Evolutionary conservation across 192 early-diverging fungal genomes (phyloP), one percentile per base, ranked within the genome.

Genomic region (Coemansia sp.): DNA sequence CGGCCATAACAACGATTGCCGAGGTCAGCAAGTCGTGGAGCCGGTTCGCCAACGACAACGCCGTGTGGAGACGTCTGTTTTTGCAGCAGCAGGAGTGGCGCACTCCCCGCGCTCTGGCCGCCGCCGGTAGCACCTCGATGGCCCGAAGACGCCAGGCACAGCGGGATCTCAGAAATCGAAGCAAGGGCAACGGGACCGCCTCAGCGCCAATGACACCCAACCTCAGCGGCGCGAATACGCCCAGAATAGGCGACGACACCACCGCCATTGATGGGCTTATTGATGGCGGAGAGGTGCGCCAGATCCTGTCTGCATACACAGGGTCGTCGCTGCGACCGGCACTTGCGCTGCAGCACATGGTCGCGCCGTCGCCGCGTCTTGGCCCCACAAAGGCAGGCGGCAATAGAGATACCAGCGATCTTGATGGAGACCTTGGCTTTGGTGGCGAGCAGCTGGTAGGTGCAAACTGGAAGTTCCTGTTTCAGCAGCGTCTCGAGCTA

Each of bases 391-490:
- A 17, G 18, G 18, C 7, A 22, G 18, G 4, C 18, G 18, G 18
- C 2, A 22, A 40, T 40, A 22, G 23, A 5, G 7, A 17, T 19
- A 22, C 7, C 18, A 24, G 24, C 42, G 24, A 3, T 30, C 15
- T 23, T 2, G 13, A 22, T n/a, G 20, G 8, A n/a, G 19, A 23
- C 13, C 17, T 10, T 33, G 32, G 46, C 35, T 41, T 24, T 6
- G 27, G 46, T 14, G 30, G 45, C 18, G 55, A 55, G 11, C 34
- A 57, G 15, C 41, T 50, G 26, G 43, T 40, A 9, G 52, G 50
- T 20, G 50, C 39, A 7, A 79, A 90, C 50, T 93, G 90, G 90
- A 83, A 81, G 26, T 65, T 81, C 33, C 62, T 91, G 24, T 96
- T 86, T 57, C 63, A 78, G 44, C 79, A 88, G 58, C 80, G 90